phyloP scores from a whole-genome alignment of 2,329 filamentous ascomycete genomes.

The Ophiobolus disseminans region DNA sequence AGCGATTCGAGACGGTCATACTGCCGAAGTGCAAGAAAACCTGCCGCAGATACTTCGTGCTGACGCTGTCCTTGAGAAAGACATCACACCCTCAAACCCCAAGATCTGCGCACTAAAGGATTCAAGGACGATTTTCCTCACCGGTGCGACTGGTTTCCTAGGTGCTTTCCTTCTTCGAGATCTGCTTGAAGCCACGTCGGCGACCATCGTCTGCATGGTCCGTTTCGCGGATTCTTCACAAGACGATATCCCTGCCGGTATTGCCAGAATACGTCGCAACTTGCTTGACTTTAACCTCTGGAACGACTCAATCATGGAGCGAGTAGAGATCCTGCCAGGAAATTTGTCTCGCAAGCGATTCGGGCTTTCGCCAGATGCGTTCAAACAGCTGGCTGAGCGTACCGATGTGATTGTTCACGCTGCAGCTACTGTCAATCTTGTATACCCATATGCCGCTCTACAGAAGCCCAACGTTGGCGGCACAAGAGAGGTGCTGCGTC shows the following conservation, averaged over 20 bases:
- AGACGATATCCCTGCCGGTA: slow-evolving; percentile 69
- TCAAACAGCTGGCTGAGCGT: slow-evolving; percentile 68
- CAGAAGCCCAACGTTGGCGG: slow-evolving; percentile 78
- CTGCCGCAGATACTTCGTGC: slow-evolving; percentile 72
- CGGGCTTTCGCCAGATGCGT: slow-evolving; percentile 70
- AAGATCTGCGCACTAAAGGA: slow-evolving; percentile 67
- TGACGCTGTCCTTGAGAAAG: slow-evolving; percentile 71
- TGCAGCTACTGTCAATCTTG: slow-evolving; percentile 74
- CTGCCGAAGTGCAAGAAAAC: slow-evolving; percentile 77
- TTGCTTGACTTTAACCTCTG: slow-evolving; percentile 80
- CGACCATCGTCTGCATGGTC: slow-evolving; percentile 75
- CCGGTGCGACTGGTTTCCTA: slow-evolving; percentile 77
- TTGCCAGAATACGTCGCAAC: slow-evolving; percentile 76
- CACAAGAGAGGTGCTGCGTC: slow-evolving; percentile 75
- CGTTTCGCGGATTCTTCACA: slow-evolving; percentile 72
- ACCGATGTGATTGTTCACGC: slow-evolving; percentile 79
- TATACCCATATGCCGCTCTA: slow-evolving; percentile 81
- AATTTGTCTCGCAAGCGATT: slow-evolving; percentile 74
- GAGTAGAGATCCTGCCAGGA: slow-evolving; percentile 76
- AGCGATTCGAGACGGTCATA: slow-evolving; percentile 73
- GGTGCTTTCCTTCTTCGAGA: slow-evolving; percentile 76
- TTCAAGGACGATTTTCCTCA: slow-evolving; percentile 73
- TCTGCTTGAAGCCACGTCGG: slow-evolving; percentile 71
- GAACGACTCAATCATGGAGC: slow-evolving; percentile 78
- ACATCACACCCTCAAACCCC: slow-evolving; percentile 66